A percentile compares a stretch with the other conserved stretches of the same genome.
Conservation (phyloP, 495 filamentous ascomycete genomes). For the Cenococcum geophilum region DNA sequence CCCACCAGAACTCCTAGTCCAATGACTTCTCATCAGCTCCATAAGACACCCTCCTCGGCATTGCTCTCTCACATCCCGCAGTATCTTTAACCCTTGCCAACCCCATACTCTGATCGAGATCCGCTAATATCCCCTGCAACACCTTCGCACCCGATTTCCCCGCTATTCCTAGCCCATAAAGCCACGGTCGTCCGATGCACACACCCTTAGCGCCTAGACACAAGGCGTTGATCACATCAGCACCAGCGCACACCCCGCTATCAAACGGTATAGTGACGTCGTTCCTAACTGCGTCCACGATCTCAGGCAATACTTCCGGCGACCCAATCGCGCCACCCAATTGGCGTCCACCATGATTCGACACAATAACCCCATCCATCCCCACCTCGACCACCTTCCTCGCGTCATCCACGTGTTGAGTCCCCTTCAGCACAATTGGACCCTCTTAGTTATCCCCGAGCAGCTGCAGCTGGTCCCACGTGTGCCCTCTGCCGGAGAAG, state of each 20-base stretch:
- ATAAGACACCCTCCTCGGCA: background rate
- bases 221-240: constrained; percentile 48
- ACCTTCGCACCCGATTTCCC: constrained; percentile 55
- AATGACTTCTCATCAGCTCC: no score
- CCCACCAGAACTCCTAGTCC: no score
- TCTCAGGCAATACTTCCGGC: constrained; percentile 45
- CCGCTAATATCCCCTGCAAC: constrained; percentile 57
- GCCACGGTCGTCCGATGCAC: constrained; percentile 46
- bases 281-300: constrained; percentile 46
- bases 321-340: constrained; percentile 57
- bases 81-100: constrained; percentile 48
- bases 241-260: constrained; percentile 45
- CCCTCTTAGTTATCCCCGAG: constrained; percentile 46
- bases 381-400: constrained; percentile 49
- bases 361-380: constrained; percentile 54
- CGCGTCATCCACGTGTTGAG: constrained; percentile 51
- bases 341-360: constrained; percentile 56
- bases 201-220: constrained; percentile 51
- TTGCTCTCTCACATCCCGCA: background rate
- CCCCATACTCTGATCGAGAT: constrained; percentile 62
- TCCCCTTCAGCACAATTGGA: constrained; percentile 55
- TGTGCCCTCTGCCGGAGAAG: constrained; percentile 56
- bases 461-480: constrained; percentile 57
- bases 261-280: constrained; percentile 46
- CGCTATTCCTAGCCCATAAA: constrained; percentile 47